Base-by-base conservation (phyloP, 371 early-diverging fungal species). In the Mucor velutinosus region DNA sequence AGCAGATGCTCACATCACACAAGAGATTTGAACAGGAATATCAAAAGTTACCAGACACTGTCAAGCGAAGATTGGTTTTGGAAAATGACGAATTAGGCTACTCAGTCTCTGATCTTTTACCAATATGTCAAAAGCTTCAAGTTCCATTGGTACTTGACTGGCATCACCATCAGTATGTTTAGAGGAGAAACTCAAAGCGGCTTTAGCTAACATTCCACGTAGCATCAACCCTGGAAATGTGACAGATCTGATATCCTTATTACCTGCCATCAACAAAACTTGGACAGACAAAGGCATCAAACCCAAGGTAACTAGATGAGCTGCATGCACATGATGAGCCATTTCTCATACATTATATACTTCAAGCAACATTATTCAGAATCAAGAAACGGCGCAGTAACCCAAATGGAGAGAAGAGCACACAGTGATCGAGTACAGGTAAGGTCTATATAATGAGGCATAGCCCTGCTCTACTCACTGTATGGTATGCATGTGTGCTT, bases 351-450 rank as follows among this genome's bases (percentile, higher is more conserved):
- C n/a, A 45, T 51, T 11, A 58, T 37, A 0, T 37, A 37, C 14
- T 12, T 4, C 33, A 33, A 85, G 80, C 81, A 84, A 75, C 85
- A 85, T 62, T 83, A 83, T 64, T 84, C 84, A 1, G 85, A 85
- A 57, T 75, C 78, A 12, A 58, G 82, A 60, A 65, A 62, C 37
- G 82, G 78, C 29, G 82, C 83, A 14, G 64, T 69, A 10, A 71
- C 75, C 2, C 32, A 65, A 0, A 72, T 75, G 65, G 82, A 85
- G 60, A 62, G 70, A 37, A 64, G 85, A 58, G 84, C 84, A 2
- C 85, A 85, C 63, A 80, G 82, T 43, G 78, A 81, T 62, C 62
- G 82, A 11, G 62, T 71, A 1, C 23, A 66, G 47, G 73, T 66
- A 69, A 60, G 17, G 7, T 21, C 7, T 45, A 19, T 8, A 25